Evolutionary conservation across 176 grass and related monocot genomes (phyloP).

Genomic region (Aegilops sharonensis): DNA sequence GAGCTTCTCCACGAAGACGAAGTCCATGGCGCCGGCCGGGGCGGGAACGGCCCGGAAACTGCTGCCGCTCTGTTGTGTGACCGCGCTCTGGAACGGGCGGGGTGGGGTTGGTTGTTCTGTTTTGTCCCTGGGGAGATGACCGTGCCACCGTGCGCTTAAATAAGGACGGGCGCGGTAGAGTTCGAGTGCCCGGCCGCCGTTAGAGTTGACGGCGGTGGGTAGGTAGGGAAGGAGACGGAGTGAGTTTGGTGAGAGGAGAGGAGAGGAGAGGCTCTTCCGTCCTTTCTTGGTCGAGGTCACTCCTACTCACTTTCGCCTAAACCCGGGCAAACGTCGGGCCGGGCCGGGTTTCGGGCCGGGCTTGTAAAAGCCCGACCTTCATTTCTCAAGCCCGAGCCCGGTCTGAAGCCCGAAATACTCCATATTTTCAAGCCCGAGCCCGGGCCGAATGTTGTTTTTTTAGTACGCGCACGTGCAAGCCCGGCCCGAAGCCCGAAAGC

Average conservation of each 20-base stretch:
- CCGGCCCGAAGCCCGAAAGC: too few relatives aligned
- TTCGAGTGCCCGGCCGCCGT: background rate
- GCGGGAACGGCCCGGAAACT: background rate
- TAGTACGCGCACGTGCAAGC: too few relatives aligned
- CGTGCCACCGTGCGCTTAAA: background rate
- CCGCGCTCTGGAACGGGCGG: background rate
- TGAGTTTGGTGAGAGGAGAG: background rate
- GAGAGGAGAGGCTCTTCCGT: background rate
- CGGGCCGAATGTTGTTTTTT: too few relatives aligned
- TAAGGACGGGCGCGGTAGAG: constrained; percentile 14
- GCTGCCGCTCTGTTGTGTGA: background rate
- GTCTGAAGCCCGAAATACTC: too few relatives aligned
- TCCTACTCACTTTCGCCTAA: background rate
- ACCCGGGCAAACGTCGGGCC: too few relatives aligned
- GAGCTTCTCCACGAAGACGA: constrained; percentile 61
- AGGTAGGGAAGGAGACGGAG: background rate
- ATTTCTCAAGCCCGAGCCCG: too few relatives aligned
- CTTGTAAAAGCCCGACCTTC: too few relatives aligned
- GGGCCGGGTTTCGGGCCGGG: too few relatives aligned
- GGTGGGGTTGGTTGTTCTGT: background rate
- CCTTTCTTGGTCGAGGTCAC: background rate
- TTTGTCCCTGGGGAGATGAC: background rate
- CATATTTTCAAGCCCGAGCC: too few relatives aligned
- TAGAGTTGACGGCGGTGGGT: constrained; percentile 19
- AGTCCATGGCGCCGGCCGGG: constrained; percentile 50